Base-by-base conservation (phyloP, 2,329 filamentous ascomycete species). In the Cladosporium austrohemisphaericum region DNA sequence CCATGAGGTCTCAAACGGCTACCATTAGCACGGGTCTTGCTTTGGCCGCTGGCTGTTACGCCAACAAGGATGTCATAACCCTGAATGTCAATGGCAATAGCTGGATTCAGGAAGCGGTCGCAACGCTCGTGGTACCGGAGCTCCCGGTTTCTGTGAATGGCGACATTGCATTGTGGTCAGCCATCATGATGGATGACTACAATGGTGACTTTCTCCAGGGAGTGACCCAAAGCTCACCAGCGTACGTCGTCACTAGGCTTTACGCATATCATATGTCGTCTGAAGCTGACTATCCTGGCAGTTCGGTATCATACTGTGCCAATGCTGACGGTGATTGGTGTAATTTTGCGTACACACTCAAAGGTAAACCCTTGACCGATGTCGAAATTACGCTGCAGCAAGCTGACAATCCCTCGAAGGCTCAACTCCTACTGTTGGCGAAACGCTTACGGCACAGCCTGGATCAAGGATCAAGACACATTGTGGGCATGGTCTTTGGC, bases 161-260 rank as follows among this genome's bases (percentile, higher is more conserved):
- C 4, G 38, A 41, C 38, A 20, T 41, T 31, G 38, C 38, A 6
- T 28, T 41, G 26, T 41, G 38, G 38, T 29, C 25, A 7, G 38
- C 38, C 9, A 41, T 41, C 38, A 31, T 31, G 38, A 41, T 41
- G 38, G 26, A 31, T 5, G 26, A 41, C 16, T 31, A 41, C 25
- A 31, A 14, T 7, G 38, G 38, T 11, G 38, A 41, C 26, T 41
- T 41, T 8, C 26, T 41, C 3, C 38, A 41, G 38, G 38, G 38
- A 13, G 38, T 41, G 11, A 41, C 38, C 8, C 20, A 16, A 13
- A 41, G 38, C 25, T 41, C 38, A 3, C 26, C 38, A n/a, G 3
- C 26, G 38, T 41, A 41, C 6, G 38, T 41, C n/a, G 5, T 3
- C 10, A 29, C 10, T 3, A 29, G 3, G 10, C n/a, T n/a, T n/a